Evolutionary conservation across 345 rosid species (phyloP), one percentile per base, ranked within the genome.

Genomic region (Salix dunnii): DNA sequence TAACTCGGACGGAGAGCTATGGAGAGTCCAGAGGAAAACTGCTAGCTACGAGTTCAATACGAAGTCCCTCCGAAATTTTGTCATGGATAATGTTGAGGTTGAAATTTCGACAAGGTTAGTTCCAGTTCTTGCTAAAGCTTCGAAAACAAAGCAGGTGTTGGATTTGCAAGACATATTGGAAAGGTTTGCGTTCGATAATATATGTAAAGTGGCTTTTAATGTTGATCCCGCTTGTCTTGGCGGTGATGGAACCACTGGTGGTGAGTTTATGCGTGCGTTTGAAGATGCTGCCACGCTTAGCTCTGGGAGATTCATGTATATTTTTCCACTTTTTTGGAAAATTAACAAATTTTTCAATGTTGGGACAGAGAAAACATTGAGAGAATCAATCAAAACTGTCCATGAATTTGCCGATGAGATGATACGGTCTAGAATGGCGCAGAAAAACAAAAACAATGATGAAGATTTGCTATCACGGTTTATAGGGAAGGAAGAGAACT

Each of bases 11-110:
- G 89, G 84, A 2, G 81, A 87, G 13, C 25, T 77, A 11, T 87
- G 89, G 89, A 79, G 70, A 70, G 38, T 79, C 35, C 88, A 87
- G 67, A 67, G 89, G 27, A 84, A 87, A 70, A 85, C 84, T 42
- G 84, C 87, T 30, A 81, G 86, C 86, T 82, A 87, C 68, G 85
- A 81, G 63, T 85, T 87, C 80, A 87, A 74, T 74, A 85, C 86
- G 42, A 81, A 35, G 67, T 87, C 88, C 6, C 88, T 83, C 18
- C 28, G 84, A 6, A 81, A 75, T 43, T 87, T 85, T 55, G 79
- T 76, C 25, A 64, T 83, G 81, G 85, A 77, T 2, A 78, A 70
- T 49, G 87, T 84, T 1, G 72, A 78, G n/a, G 67, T 55, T 11
- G 90, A 85, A 79, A 70, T 83, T 36, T 67, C 74, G 3, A 9